Evolutionary conservation across 1,139 yeast genomes (phyloP).

Genomic region (Candida sp.): DNA sequence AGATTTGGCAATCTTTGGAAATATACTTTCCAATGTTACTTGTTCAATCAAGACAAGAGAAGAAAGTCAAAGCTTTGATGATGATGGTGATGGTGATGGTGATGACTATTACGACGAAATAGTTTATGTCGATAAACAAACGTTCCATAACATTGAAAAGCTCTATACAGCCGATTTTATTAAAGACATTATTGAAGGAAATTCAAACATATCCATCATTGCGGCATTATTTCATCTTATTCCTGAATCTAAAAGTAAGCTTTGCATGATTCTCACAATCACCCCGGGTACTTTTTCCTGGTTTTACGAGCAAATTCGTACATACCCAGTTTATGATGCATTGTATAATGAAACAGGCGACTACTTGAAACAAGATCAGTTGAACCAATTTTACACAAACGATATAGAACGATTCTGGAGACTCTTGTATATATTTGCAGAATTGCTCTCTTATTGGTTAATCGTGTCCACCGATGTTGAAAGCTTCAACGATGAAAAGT

Average conservation of each 20-base stretch:
- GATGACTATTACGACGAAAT: conserved; percentile 4
- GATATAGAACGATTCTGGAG: conserved; percentile 27
- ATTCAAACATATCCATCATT: conserved; percentile 15
- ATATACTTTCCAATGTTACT: conserved; percentile 19
- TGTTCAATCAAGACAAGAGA: conserved; percentile 14
- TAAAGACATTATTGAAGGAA: conserved; percentile 15
- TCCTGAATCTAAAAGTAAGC: conserved; percentile 26
- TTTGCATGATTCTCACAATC: conserved; percentile 36
- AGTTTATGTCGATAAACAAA: conserved; percentile 4
- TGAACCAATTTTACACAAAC: conserved; percentile 9
- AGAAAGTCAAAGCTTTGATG: conserved; percentile 5
- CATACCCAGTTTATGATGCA: conserved; percentile 14
- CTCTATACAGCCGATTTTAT: conserved; percentile 24
- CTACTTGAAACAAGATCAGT: conserved; percentile 15
- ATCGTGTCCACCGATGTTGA: conserved; percentile 73
- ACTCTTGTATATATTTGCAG: conserved; percentile 32
- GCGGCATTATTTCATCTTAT: conserved; percentile 26
- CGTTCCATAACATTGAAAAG: conserved; percentile 8
- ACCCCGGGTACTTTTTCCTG: conserved; percentile 29
- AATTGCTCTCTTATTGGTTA: conserved; percentile 42
- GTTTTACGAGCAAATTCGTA: conserved; percentile 20
- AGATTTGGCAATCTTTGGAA: conserved; percentile 20
- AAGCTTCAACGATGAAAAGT: conserved; percentile 36
- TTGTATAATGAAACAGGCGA: conserved; percentile 14
- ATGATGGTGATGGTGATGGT: conserved; percentile 13